A percentile compares a stretch with the other conserved stretches of the same genome.
phyloP scores from a whole-genome alignment of 2,329 filamentous ascomycete genomes.

The Trichoderma pleuroti region DNA sequence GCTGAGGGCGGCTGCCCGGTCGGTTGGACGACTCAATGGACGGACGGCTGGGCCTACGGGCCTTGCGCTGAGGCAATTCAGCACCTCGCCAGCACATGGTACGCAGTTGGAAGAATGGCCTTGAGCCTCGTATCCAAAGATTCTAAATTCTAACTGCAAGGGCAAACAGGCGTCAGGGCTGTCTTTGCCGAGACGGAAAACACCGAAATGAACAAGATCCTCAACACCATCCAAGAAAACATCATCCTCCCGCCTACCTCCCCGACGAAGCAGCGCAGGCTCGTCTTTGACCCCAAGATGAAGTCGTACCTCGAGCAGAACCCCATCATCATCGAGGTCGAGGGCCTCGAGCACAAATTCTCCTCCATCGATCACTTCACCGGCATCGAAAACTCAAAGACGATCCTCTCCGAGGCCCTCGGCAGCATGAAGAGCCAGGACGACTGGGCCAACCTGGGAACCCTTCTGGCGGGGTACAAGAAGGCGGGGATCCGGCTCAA shows the following conservation, averaged over 20 bases:
- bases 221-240: slow-evolving; percentile 53
- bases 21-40: slow-evolving; percentile 21
- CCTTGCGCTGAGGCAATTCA: slow-evolving; percentile 26
- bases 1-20: slow-evolving; percentile 28
- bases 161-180: slow-evolving; percentile 31
- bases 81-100: slow-evolving; percentile 32
- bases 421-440: slow-evolving; percentile 43
- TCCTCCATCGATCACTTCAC: slow-evolving; percentile 41
- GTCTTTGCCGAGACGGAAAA: slow-evolving; percentile 52
- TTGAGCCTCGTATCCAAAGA: background rate
- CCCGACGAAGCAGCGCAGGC: slow-evolving; percentile 48
- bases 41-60: background rate
- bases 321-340: slow-evolving; percentile 57
- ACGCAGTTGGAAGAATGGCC: slow-evolving; percentile 15
- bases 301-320: slow-evolving; percentile 49
- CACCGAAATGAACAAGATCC: slow-evolving; percentile 49
- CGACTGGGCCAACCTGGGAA: slow-evolving; percentile 52
- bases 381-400: slow-evolving; percentile 43
- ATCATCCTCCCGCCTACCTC: slow-evolving; percentile 61
- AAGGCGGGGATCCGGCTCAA: slow-evolving; percentile 41
- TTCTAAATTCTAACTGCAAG: slow-evolving; percentile 11
- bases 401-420: slow-evolving; percentile 38
- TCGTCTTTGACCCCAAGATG: slow-evolving; percentile 48
- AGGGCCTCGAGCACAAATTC: slow-evolving; percentile 53
- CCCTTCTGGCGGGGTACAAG: slow-evolving; percentile 49